Evolutionary conservation across 1,139 yeast genomes (phyloP).

Genomic region (Lodderomyces margitis): DNA sequence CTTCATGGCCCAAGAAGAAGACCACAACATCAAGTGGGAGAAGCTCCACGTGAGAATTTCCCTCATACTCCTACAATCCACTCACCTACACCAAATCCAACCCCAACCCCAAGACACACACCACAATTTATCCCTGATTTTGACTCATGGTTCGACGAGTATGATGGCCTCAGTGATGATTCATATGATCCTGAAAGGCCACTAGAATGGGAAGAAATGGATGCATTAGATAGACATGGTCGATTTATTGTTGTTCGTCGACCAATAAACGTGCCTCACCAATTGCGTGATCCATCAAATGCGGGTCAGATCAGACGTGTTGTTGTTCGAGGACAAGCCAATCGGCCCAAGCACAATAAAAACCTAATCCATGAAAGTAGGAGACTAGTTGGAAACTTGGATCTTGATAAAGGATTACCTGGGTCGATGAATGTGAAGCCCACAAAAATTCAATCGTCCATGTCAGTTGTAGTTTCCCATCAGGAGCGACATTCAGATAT

Average conservation of each 20-base stretch:
- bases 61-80: not conserved
- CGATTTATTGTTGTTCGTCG: constrained; percentile 21
- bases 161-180: constrained; percentile 1
- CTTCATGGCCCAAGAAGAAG: not conserved
- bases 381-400: not conserved
- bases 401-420: not conserved
- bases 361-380: constrained; percentile 1
- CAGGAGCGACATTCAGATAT: not conserved
- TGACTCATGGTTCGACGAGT: constrained; percentile 1
- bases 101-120: not conserved
- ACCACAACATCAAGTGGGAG: not conserved
- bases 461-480: not conserved
- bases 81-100: constrained; percentile 1
- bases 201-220: constrained; percentile 28
- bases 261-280: constrained; percentile 22
- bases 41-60: not conserved
- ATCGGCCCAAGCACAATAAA: constrained; percentile 2
- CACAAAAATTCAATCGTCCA: not conserved
- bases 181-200: constrained; percentile 15
- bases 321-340: constrained; percentile 16
- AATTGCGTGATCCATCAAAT: constrained; percentile 16
- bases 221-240: constrained; percentile 21
- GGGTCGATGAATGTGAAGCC: too few relatives aligned
- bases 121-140: not conserved
- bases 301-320: constrained; percentile 17